Evolutionary conservation across 176 grass and related monocot species (phyloP), one percentile per base, ranked within the genome.

Genomic region (Eragrostis nindensis): DNA sequence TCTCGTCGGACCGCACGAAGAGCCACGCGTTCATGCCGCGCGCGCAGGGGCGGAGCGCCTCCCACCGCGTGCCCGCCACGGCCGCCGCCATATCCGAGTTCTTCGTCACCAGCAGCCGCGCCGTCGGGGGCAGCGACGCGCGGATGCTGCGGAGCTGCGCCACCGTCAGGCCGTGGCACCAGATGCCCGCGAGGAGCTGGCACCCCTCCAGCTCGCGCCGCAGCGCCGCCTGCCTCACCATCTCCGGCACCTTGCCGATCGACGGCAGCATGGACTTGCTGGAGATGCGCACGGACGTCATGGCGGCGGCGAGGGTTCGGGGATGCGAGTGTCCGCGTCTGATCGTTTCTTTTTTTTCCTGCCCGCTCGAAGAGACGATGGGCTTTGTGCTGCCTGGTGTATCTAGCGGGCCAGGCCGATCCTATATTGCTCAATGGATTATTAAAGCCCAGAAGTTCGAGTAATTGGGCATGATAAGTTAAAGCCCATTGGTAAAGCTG

Each of bases 1-100:
- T 93, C 90, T 98, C 92, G 73, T 98, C 96, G 67, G 96, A 92
- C 8, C 90, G 95, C n/a, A 98, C 95, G 85, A 98, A 98, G 21
- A 98, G 84, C 92, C 95, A 98, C 3, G 95, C 92, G 49, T 98
- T 98, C 95, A 98, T 98, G 45, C 95, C 95, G 11, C 87, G 91
- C 18, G 92, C 89, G 80, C 88, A 94, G 13, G 92, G 95, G 7
- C 83, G 76, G 9, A 95, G 86, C 56, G 81, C 78, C 83, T 86
- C 95, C 95, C 92, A 95, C 40, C 87, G 80, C n/a, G 90, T 95
- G 30, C 96, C 96, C 25, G 86, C 88, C 32, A 95, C 85, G 15
- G 88, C 92, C 68, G 90, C 94, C 48, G 85, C 90, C 29, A 98
- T 70, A 44, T 95, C 88, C 45, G 96, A 92, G 90, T 98, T 98